phyloP scores from a whole-genome alignment of 352 stramenopile genomes.

The Pythium sukuiense region DNA sequence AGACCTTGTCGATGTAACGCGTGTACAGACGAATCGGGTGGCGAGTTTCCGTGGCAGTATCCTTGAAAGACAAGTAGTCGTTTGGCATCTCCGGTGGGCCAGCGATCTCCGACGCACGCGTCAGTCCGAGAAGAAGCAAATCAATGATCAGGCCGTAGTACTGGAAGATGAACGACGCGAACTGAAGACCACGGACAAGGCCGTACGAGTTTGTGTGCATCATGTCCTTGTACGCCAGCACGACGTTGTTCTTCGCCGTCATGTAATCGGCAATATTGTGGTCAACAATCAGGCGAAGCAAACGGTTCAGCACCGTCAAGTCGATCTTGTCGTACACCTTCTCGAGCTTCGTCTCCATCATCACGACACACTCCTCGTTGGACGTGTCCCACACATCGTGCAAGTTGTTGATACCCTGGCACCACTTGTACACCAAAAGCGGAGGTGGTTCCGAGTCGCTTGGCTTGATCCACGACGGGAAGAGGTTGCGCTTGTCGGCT shows the following conservation, averaged over 20 bases:
- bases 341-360: conserved; percentile 98
- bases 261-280: conserved; percentile 99
- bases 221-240: conserved; percentile 99
- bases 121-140: conserved; percentile 97
- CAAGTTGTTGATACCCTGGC: conserved; percentile 99
- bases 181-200: conserved; percentile 98
- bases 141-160: conserved; percentile 99
- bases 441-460: conserved; percentile 98
- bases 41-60: conserved; percentile 96
- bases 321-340: conserved; percentile 99
- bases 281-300: conserved; percentile 98
- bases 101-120: conserved; percentile 97
- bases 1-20: conserved; percentile 99
- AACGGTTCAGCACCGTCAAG: conserved; percentile 97
- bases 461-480: conserved; percentile 99
- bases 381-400: conserved; percentile 98
- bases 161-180: conserved; percentile 97
- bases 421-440: conserved; percentile 99
- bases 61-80: conserved; percentile 98
- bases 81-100: conserved; percentile 97
- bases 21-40: conserved; percentile 99
- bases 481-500: conserved; percentile 99
- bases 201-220: conserved; percentile 99
- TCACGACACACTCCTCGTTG: conserved; percentile 98
- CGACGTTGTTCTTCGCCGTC: conserved; percentile 99